Percentiles rank a stretch among this genome's conserved stretches.
Evolutionary conservation across 805 yeast genomes (phyloP).

Genomic region (Kluyveromyces lactis): DNA sequence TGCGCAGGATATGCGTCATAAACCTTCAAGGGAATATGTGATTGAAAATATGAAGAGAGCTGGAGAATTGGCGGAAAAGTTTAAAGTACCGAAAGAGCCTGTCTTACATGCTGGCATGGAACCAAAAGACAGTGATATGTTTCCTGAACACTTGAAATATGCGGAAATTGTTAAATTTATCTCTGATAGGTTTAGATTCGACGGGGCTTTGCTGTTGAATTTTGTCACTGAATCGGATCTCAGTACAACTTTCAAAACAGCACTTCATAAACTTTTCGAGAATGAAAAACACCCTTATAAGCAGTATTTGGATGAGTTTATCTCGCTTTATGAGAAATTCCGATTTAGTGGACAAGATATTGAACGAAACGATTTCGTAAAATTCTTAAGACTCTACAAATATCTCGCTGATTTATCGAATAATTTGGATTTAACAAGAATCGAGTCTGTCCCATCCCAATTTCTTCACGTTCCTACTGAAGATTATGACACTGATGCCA

Average conservation of each 20-base stretch:
- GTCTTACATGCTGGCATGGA: constrained; percentile 43
- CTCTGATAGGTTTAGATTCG: constrained; percentile 49
- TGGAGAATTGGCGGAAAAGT: constrained; percentile 31
- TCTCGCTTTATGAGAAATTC: constrained; percentile 54
- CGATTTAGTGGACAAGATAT: constrained; percentile 60
- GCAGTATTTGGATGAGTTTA: constrained; percentile 25
- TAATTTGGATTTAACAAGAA: not conserved
- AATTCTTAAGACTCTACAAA: constrained; percentile 43
- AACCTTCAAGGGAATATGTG: constrained; percentile 34
- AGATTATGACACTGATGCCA: constrained; percentile 1
- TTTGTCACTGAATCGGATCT: constrained; percentile 21
- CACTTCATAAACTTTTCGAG: constrained; percentile 15
- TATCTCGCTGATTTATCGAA: constrained; percentile 24
- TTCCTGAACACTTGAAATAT: constrained; percentile 35
- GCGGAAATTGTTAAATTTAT: constrained; percentile 54
- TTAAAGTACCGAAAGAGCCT: constrained; percentile 34
- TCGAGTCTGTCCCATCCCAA: not conserved
- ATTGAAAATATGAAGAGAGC: constrained; percentile 35
- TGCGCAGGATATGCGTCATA: constrained; percentile 46
- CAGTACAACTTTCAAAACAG: constrained; percentile 22
- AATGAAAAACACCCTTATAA: constrained; percentile 12
- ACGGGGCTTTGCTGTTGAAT: constrained; percentile 33
- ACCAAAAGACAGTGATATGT: constrained; percentile 21
- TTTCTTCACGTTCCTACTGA: not conserved
- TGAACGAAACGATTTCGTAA: constrained; percentile 48